Evolutionary conservation across 495 filamentous ascomycete species (phyloP).

Genomic region (Talaromyces borbonicus): DNA sequence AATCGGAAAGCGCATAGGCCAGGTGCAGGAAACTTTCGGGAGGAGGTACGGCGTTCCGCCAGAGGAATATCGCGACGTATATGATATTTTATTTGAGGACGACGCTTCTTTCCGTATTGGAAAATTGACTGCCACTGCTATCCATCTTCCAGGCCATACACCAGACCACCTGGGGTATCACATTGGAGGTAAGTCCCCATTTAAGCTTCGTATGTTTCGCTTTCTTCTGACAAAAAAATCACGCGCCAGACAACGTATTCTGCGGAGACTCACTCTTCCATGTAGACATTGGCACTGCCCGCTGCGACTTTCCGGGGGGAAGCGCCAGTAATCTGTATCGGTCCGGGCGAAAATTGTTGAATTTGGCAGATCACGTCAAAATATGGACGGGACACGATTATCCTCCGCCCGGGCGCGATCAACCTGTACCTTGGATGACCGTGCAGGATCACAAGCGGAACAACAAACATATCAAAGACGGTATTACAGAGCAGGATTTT

Average conservation of each 20-base stretch:
- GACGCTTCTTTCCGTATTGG: constrained; percentile 44
- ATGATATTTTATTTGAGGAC: constrained; percentile 44
- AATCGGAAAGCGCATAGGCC: constrained; percentile 44
- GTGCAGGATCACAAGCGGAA: constrained; percentile 37
- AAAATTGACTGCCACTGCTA: constrained; percentile 28
- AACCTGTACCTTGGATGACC: constrained; percentile 33
- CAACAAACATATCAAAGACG: constrained; percentile 44
- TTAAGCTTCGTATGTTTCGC: background rate
- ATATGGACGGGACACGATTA: constrained; percentile 47
- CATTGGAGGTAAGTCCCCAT: constrained; percentile 32
- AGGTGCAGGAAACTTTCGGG: constrained; percentile 42
- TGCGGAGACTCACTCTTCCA: constrained; percentile 53
- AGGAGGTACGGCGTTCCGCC: constrained; percentile 32
- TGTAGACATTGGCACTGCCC: constrained; percentile 46
- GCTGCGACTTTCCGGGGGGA: constrained; percentile 54
- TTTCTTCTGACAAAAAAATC: background rate
- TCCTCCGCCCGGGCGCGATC: constrained; percentile 21
- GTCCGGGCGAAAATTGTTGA: constrained; percentile 37
- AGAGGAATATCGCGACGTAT: constrained; percentile 32
- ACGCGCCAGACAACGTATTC: constrained; percentile 41
- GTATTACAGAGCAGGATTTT: constrained; percentile 35
- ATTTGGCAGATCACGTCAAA: constrained; percentile 31
- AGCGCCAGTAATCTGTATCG: constrained; percentile 31
- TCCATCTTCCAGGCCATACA: constrained; percentile 53
- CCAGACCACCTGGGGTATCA: constrained; percentile 52